Evolutionary conservation across 768 basidiomycete genomes (phyloP).

Genomic region (Pleurotus platypus): DNA sequence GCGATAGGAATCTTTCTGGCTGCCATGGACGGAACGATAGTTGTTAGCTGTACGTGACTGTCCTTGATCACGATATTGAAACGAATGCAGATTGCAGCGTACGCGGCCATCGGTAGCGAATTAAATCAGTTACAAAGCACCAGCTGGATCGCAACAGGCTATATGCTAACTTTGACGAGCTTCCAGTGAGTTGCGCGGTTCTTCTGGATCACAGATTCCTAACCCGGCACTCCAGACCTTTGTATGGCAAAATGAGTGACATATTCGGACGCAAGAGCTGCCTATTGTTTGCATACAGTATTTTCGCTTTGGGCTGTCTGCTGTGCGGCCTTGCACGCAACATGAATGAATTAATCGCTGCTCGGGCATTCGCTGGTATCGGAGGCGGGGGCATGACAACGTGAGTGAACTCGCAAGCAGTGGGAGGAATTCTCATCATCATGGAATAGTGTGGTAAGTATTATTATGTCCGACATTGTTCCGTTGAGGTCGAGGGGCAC

Average conservation of each 20-base stretch:
- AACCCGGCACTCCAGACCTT: constrained; percentile 33
- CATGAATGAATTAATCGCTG: constrained; percentile 50
- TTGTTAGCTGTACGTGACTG: constrained; percentile 36
- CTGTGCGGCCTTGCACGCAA: constrained; percentile 50
- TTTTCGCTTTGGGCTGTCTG: constrained; percentile 53
- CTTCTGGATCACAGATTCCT: not conserved
- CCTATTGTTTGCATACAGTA: constrained; percentile 48
- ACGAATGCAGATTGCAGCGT: constrained; percentile 18
- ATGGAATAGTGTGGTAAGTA: constrained; percentile 47
- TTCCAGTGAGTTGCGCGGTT: constrained; percentile 44
- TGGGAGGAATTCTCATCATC: not conserved
- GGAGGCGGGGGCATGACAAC: constrained; percentile 64
- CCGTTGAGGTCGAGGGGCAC: constrained; percentile 61
- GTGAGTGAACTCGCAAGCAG: constrained; percentile 28
- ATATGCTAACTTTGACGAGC: constrained; percentile 56
- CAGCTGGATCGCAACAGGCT: constrained; percentile 65
- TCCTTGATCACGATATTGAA: not conserved
- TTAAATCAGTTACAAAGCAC: constrained; percentile 60
- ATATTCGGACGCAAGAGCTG: constrained; percentile 62
- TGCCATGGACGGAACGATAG: constrained; percentile 48
- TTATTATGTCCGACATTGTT: constrained; percentile 64
- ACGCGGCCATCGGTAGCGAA: constrained; percentile 55
- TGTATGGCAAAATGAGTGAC: constrained; percentile 64
- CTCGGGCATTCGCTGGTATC: constrained; percentile 54
- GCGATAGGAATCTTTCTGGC: constrained; percentile 43